Base-by-base conservation (phyloP, 2,329 filamentous ascomycete species). In the Macroventuria anomochaeta region DNA sequence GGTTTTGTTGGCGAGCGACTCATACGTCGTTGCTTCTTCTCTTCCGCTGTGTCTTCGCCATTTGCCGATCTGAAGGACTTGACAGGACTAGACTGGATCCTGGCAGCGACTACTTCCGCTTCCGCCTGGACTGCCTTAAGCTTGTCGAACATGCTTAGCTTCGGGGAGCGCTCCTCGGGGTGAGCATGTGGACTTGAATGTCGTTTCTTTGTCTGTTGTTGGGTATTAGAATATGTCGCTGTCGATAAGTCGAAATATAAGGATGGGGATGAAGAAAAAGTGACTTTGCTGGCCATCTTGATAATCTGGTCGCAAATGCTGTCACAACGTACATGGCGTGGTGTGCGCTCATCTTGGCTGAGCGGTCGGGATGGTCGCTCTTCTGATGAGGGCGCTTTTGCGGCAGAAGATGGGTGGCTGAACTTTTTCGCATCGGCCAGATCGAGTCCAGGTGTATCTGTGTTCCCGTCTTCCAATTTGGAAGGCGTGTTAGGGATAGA, bases 71-170 rank as follows among this genome's bases (percentile, higher is more conserved):
- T 38, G 18, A 54, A 54, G 6, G 51, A 54, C 34, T 44, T 54
- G 39, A 54, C 51, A 15, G 51, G 51, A 18, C 51, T 54, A 36
- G 51, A 54, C 21, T 53, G 18, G 29, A 52, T 50, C 50, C 63
- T 53, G 23, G 67, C 65, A 49, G 73, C 75, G 49, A 75, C 77
- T 56, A 75, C 73, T 63, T 78, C 77, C 32, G 78, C 78, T 60
- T 79, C 76, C 53, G 68, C 68, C 55, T 77, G 75, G 7, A 74
- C 77, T 38, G 71, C 74, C 43, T 70, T 75, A 46, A 81, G 73
- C 62, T 81, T 81, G 51, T 81, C 77, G 51, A 77, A 71, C 43
- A 80, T 73, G 3, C 76, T 79, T 49, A 79, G 59, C 63, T 72
- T 78, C 32, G 66, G 73, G 48, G 60, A 76, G 46, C 64, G 70